These are phyloP conservation scores for Aspergillus conjunctus DNA, from an alignment of 495 filamentous ascomycete species.

Conservation along the genomic window DNA sequence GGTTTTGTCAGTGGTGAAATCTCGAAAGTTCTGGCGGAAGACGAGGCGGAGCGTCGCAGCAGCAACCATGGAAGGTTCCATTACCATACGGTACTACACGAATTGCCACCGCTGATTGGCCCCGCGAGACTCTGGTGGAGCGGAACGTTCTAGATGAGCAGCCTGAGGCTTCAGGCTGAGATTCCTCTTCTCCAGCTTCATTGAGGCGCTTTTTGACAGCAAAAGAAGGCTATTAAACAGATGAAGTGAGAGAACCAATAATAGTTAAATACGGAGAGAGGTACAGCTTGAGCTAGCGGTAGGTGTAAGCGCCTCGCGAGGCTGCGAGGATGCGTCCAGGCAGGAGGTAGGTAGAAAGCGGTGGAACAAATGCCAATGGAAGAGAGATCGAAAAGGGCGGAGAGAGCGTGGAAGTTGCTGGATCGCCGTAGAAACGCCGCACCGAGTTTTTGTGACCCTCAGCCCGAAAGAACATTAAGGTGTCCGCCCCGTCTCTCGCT, in stretches of 20 bases:
- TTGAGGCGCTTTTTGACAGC: not conserved
- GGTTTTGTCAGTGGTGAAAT: not conserved
- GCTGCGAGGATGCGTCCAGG: constrained; percentile 6
- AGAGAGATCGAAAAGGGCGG: constrained; percentile 27
- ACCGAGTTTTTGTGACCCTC: constrained; percentile 35
- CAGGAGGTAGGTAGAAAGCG: constrained; percentile 23
- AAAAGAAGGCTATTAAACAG: too few species aligned
- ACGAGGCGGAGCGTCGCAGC: constrained; percentile 10
- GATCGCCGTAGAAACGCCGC: constrained; percentile 49
- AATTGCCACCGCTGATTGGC: constrained; percentile 17
- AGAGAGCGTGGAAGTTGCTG: constrained; percentile 47
- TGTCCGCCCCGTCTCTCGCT: constrained; percentile 16
- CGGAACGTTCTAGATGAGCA: constrained; percentile 36
- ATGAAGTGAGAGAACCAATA: too few species aligned
- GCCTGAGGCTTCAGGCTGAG: constrained; percentile 22
- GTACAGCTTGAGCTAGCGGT: too few species aligned
- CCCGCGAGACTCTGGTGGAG: constrained; percentile 26
- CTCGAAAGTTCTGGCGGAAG: constrained; percentile 20
- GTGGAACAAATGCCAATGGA: constrained; percentile 37
- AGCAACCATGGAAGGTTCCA: constrained; percentile 7
- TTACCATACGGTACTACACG: constrained; percentile 2
- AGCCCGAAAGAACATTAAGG: constrained; percentile 37
- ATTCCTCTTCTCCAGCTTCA: not conserved
- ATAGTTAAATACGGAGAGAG: too few species aligned
- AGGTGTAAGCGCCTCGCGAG: constrained; percentile 1